Percentiles rank a stretch among this genome's conserved stretches.
Evolutionary conservation across 2,329 filamentous ascomycete species (phyloP).

Genomic region (Trichoderma aggressivum): DNA sequence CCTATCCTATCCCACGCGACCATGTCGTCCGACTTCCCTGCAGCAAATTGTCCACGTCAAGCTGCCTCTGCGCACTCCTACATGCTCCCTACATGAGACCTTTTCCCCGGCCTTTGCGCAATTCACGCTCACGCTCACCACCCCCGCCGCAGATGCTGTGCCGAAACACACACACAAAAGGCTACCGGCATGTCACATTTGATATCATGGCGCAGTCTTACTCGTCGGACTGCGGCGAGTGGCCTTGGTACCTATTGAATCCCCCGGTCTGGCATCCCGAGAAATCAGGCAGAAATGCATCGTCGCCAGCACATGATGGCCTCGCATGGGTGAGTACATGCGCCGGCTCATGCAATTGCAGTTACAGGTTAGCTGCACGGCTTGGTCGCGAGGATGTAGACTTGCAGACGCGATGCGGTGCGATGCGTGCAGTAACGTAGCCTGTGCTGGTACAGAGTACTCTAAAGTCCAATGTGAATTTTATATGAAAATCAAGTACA

Average conservation of each 20-base stretch:
- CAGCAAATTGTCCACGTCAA: constrained; percentile 5
- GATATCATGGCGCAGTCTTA: neutral
- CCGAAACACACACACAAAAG: neutral
- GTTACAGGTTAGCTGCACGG: neutral
- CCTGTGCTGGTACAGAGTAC: neutral
- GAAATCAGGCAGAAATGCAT: constrained; percentile 11
- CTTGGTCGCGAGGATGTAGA: neutral
- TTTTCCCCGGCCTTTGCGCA: neutral
- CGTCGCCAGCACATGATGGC: neutral
- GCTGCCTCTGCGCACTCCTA: neutral
- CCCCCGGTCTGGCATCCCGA: neutral
- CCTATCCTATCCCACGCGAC: neutral
- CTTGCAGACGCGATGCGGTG: neutral
- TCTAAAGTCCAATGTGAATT: neutral
- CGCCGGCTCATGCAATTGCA: neutral
- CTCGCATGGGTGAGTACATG: neutral
- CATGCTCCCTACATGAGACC: neutral
- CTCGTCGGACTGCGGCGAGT: neutral
- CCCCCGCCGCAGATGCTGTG: neutral
- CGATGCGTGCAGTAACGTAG: neutral
- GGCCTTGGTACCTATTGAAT: neutral
- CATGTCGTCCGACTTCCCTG: neutral
- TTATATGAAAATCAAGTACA: neutral
- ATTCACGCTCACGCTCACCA: neutral
- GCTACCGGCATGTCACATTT: neutral